phyloP scores from a whole-genome alignment of 345 rosid genomes.

The Raphanus raphanistrum region DNA sequence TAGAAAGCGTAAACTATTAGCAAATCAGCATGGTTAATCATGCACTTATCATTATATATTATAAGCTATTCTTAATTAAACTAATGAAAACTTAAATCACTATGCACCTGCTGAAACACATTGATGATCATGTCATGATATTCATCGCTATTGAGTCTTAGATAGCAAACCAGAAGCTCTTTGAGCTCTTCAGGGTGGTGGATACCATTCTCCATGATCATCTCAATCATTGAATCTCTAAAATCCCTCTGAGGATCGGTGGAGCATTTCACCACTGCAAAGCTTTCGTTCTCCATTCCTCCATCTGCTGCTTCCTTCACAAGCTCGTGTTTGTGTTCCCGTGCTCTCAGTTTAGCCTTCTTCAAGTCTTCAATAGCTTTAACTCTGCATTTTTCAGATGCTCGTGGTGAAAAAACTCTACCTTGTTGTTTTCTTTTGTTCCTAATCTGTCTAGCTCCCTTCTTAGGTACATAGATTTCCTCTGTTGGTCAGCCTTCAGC shows the following conservation, averaged over 20 bases:
- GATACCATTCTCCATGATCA: slow-evolving; percentile 72
- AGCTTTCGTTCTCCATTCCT: slow-evolving; percentile 50
- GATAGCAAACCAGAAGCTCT: slow-evolving; percentile 83
- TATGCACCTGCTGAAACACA: slow-evolving; percentile 81
- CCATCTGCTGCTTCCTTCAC: slow-evolving; percentile 26
- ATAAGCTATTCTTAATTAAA: slow-evolving; percentile 27
- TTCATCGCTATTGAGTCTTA: slow-evolving; percentile 66
- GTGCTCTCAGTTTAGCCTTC: slow-evolving; percentile 52
- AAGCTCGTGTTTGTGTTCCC: slow-evolving; percentile 38
- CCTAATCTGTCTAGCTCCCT: slow-evolving; percentile 51
- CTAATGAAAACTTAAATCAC: slow-evolving; percentile 45
- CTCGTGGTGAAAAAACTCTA: slow-evolving; percentile 63
- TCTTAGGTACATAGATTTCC: slow-evolving; percentile 65
- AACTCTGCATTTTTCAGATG: slow-evolving; percentile 60
- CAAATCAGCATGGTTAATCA: slow-evolving; percentile 15
- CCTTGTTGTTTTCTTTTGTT: slow-evolving; percentile 53
- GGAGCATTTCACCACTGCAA: slow-evolving; percentile 75
- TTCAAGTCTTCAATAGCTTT: slow-evolving; percentile 66
- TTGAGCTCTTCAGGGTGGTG: slow-evolving; percentile 65
- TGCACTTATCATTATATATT: not conserved
- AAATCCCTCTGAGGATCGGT: slow-evolving; percentile 75
- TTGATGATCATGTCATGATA: slow-evolving; percentile 85
- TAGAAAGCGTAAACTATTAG: slow-evolving; percentile 5
- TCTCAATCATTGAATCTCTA: slow-evolving; percentile 86
- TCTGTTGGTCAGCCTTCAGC: slow-evolving; percentile 54